Evolutionary conservation across 495 filamentous ascomycete species (phyloP).

Genomic region (Zalerion maritima): DNA sequence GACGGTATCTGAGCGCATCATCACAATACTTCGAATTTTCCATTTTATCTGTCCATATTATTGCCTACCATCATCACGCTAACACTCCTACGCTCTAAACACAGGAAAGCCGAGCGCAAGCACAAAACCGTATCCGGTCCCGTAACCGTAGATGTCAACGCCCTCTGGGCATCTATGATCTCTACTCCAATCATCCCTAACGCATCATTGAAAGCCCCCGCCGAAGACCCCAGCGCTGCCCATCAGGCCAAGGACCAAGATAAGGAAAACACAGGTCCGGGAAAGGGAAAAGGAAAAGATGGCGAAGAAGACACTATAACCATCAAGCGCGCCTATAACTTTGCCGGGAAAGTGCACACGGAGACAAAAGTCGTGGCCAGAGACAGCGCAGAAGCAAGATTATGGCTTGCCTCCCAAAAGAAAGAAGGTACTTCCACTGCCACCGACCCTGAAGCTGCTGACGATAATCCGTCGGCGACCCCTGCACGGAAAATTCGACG

Average conservation of each 20-base stretch:
- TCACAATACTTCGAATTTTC: too few relatives aligned
- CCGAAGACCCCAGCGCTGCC: slow-evolving; percentile 8
- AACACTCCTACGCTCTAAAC: slow-evolving; percentile 3
- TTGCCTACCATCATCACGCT: too few relatives aligned
- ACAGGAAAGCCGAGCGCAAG: slow-evolving; percentile 50
- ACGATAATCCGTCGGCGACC: slow-evolving; percentile 13
- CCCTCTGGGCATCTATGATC: slow-evolving; percentile 72
- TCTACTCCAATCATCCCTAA: slow-evolving; percentile 16
- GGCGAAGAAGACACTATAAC: slow-evolving; percentile 43
- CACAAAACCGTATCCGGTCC: slow-evolving; percentile 46
- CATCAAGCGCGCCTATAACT: slow-evolving; percentile 80
- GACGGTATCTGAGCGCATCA: too few relatives aligned
- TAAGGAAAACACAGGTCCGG: slow-evolving; percentile 1
- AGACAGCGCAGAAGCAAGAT: slow-evolving; percentile 66
- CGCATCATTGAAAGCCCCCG: slow-evolving; percentile 7
- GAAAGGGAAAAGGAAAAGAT: slow-evolving; percentile 5
- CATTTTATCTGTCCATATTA: too few relatives aligned
- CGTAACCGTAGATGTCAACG: slow-evolving; percentile 79
- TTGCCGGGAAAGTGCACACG: slow-evolving; percentile 73
- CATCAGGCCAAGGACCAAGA: slow-evolving; percentile 4
- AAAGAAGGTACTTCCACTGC: slow-evolving; percentile 24
- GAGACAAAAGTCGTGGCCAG: slow-evolving; percentile 69
- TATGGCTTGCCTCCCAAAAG: slow-evolving; percentile 48
- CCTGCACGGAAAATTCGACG: slow-evolving; percentile 48
- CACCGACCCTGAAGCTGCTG: slow-evolving; percentile 6